A percentile compares a stretch with the other conserved stretches of the same genome.
These are phyloP conservation scores for Agaricales sp. DNA, from an alignment of 1,284 basidiomycete genomes.

Conservation along the genomic window DNA sequence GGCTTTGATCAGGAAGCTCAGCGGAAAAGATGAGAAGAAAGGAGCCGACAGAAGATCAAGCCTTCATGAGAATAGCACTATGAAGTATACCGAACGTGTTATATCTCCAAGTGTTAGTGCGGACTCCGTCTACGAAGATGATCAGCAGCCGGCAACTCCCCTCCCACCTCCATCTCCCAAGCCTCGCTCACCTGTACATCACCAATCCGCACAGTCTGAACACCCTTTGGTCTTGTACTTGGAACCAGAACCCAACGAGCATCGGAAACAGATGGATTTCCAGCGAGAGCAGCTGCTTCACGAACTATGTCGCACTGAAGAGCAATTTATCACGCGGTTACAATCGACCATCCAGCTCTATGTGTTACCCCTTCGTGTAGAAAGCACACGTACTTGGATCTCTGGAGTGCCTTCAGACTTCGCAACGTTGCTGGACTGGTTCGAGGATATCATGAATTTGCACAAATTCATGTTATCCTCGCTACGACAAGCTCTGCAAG, in stretches of 20 bases:
- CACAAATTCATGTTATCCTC: conserved; percentile 54
- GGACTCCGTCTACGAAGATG: conserved; percentile 12
- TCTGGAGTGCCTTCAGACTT: conserved; percentile 63
- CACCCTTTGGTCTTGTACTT: not conserved
- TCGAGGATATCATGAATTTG: conserved; percentile 74
- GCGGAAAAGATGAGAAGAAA: not conserved
- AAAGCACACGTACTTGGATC: conserved; percentile 65
- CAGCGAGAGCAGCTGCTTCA: conserved; percentile 60
- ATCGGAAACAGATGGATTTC: conserved; percentile 36
- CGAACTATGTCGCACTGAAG: conserved; percentile 61
- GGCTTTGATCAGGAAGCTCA: not conserved
- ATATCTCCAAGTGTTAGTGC: conserved; percentile 10
- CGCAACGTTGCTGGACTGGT: conserved; percentile 69
- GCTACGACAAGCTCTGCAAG: conserved; percentile 33
- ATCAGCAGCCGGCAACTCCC: conserved; percentile 15
- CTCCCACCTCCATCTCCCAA: conserved; percentile 10
- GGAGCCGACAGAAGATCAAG: too few relatives aligned
- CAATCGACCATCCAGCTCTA: conserved; percentile 58
- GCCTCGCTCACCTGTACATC: not conserved
- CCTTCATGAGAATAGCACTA: too few relatives aligned
- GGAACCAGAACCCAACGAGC: not conserved
- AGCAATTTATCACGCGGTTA: conserved; percentile 54
- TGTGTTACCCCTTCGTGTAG: conserved; percentile 63
- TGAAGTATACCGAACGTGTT: not conserved
- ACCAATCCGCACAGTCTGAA: too few relatives aligned